Percentiles rank a stretch among this genome's conserved stretches.
These are phyloP conservation scores for Pseudogymnoascus sp. DNA, from an alignment of 2,329 filamentous ascomycete genomes.

Conservation along the genomic window DNA sequence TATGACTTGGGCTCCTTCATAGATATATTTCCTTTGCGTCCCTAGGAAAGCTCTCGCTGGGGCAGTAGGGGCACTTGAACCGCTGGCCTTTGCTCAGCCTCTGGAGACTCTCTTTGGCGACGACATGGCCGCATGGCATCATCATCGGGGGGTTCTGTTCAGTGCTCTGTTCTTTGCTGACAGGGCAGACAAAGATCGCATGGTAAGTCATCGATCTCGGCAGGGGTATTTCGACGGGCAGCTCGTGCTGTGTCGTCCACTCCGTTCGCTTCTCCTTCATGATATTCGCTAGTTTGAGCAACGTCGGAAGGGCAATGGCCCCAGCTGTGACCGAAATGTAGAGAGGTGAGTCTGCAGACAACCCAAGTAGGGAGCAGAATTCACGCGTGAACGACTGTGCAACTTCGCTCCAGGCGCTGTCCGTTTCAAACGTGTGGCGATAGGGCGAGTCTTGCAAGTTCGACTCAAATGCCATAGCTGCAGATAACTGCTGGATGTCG, in stretches of 20 bases:
- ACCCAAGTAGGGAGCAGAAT: conserved; percentile 83
- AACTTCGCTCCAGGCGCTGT: conserved; percentile 72
- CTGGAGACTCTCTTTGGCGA: conserved; percentile 75
- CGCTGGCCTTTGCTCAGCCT: conserved; percentile 68
- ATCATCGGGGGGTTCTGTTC: conserved; percentile 93
- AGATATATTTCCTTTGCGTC: conserved; percentile 48
- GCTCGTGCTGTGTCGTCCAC: conserved; percentile 86
- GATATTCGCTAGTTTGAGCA: conserved; percentile 81
- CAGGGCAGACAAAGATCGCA: conserved; percentile 94
- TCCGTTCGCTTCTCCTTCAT: conserved; percentile 86
- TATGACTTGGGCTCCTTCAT: not conserved
- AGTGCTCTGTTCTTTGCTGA: conserved; percentile 92
- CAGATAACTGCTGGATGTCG: conserved; percentile 75
- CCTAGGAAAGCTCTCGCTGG: conserved; percentile 67
- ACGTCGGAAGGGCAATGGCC: conserved; percentile 78
- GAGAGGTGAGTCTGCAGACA: conserved; percentile 85
- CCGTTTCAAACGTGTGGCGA: conserved; percentile 64
- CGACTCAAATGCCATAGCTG: conserved; percentile 69
- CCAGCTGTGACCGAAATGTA: conserved; percentile 91
- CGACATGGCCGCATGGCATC: conserved; percentile 90
- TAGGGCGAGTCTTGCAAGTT: conserved; percentile 77
- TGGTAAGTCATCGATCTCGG: conserved; percentile 67
- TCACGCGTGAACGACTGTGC: conserved; percentile 83
- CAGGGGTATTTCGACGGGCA: conserved; percentile 67
- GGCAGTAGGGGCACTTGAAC: conserved; percentile 97